Evolutionary conservation across 2,329 filamentous ascomycete species (phyloP), one percentile per base, ranked within the genome.

Genomic region (Colletotrichum higginsianum): DNA sequence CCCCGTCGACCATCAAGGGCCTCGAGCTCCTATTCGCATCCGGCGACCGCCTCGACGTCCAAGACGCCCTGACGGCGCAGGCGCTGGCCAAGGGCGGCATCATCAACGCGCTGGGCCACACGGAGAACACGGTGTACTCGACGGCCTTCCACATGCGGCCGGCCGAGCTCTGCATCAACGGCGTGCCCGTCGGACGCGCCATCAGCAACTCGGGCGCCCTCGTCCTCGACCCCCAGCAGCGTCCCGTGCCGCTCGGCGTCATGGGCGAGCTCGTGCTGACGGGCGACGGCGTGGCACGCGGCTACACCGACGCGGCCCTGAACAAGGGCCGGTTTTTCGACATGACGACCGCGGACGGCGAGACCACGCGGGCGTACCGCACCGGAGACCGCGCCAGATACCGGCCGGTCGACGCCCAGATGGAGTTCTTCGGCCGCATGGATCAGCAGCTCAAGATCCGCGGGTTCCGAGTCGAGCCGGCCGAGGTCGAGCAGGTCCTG

Each of bases 11-110:
- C 3, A 76, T 84, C 21, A 75, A 26, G 15, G 72, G 76, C 46
- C 80, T 82, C 52, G 81, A 80, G 16, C 79, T 80, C 58, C 76
- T 83, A 4, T 82, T 80, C 58, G 76, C 81, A 21, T 78, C 80
- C 7, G 81, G 80, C 1, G 81, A 83, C 15, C 42, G 61, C n/a
- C 61, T 74, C 11, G 11, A 68, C 65, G 4, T 50, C 3, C 30
- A 35, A 9, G 46, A 69, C 61, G 23, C 30, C 35, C 35, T 42
- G 8, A 35, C 56, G 11, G 72, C 69, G 18, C 30, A 47, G 38
- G 26, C 26, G 3, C 42, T 73, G 15, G 44, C 61, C 13, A 30
- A 58, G 9, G 21, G 26, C 12, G 50, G 50, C 2, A 44, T 74
- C 40, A 38, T 56, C 42, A 71, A 71, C 40, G 71, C 47, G 7